phyloP scores from a whole-genome alignment of 306 rosid genomes.

The Trifolium fragiferum region DNA sequence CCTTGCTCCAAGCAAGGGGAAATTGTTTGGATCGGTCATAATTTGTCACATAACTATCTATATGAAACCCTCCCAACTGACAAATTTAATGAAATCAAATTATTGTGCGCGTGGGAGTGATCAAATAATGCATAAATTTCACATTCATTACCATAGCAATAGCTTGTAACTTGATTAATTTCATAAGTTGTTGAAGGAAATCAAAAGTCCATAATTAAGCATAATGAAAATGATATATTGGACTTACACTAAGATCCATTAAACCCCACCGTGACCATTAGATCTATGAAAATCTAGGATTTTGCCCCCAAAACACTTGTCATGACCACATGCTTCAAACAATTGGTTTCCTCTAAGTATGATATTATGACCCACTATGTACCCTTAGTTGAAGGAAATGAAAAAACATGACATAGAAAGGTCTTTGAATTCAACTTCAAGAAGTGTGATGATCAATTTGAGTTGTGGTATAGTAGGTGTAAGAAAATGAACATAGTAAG shows the following conservation, averaged over 20 bases:
- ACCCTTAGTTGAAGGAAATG: conserved; percentile 40
- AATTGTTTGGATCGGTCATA: conserved; percentile 9
- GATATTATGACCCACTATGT: conserved; percentile 46
- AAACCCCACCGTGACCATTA: conserved; percentile 39
- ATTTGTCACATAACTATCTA: conserved; percentile 9
- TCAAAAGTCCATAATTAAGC: conserved; percentile 27
- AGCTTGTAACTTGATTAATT: conserved; percentile 7
- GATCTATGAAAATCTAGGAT: conserved; percentile 39
- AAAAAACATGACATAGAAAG: conserved; percentile 37
- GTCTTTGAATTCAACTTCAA: conserved; percentile 47
- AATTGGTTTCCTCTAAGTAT: conserved; percentile 48
- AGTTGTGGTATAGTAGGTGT: conserved; percentile 29
- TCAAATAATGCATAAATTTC: conserved; percentile 21
- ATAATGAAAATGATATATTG: conserved; percentile 32
- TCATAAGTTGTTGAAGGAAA: conserved; percentile 38
- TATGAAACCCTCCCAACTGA: conserved; percentile 17
- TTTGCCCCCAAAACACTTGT: conserved; percentile 42
- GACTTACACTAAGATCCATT: conserved; percentile 25
- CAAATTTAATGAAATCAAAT: conserved; percentile 39
- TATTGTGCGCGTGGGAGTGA: conserved; percentile 36
- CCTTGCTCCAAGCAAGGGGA: background rate
- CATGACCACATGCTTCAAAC: conserved; percentile 46
- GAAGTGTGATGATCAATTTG: conserved; percentile 42
- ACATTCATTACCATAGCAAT: conserved; percentile 32
- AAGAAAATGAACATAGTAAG: conserved; percentile 36